These are phyloP conservation scores for Apium graveolens DNA, from an alignment of 129 eudicot genomes.

Conservation along the genomic window DNA sequence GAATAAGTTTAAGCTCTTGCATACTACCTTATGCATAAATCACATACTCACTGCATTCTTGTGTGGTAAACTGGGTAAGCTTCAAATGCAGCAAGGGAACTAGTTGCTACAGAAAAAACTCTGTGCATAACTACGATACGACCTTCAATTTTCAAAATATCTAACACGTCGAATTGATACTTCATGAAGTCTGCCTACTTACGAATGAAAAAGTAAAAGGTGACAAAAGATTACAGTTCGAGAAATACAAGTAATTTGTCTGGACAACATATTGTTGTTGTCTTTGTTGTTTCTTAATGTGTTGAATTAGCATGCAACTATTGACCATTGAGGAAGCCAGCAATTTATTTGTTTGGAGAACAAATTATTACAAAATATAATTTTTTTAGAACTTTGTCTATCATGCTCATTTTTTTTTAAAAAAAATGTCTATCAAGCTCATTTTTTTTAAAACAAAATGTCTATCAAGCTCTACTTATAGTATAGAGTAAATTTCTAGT, in stretches of 20 bases:
- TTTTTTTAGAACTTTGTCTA: too few relatives aligned
- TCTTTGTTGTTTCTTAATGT: not conserved
- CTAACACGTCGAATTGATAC: not conserved
- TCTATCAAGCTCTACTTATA: too few relatives aligned
- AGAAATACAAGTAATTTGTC: not conserved
- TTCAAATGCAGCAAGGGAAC: not conserved
- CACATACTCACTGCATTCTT: not conserved
- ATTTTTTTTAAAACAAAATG: too few relatives aligned
- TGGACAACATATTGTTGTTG: not conserved
- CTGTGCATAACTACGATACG: not conserved
- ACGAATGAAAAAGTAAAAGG: not conserved
- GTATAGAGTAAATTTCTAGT: too few relatives aligned
- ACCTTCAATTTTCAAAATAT: not conserved
- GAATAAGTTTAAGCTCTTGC: not conserved
- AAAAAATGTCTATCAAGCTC: too few relatives aligned
- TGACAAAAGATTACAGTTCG: not conserved
- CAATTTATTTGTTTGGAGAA: too few relatives aligned
- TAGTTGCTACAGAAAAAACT: not conserved
- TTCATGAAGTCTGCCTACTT: not conserved
- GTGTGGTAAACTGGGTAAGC: not conserved
- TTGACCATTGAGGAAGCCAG: not conserved
- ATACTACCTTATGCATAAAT: not conserved
- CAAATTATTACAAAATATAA: too few relatives aligned
- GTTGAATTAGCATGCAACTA: not conserved
- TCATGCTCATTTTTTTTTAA: too few relatives aligned